Evolutionary conservation across 2,329 filamentous ascomycete genomes (phyloP), one percentile per base, ranked within the genome.

Genomic region (Bipolaris bicolor): DNA sequence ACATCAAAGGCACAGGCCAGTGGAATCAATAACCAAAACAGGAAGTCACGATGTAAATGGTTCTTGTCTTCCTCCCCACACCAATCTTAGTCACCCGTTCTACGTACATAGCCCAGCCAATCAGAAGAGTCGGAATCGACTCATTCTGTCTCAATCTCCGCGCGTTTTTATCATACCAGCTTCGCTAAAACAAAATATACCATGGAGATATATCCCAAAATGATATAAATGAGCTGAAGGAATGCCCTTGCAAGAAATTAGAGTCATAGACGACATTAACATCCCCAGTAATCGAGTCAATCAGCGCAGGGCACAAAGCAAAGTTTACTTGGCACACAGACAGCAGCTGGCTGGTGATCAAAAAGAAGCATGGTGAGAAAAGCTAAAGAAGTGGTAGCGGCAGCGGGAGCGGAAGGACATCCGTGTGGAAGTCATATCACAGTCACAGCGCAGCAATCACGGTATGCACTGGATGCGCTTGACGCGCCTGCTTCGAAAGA

Each of bases 401-500:
- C 50, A 9, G 34, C 58, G 1, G 37, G 41, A 7, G 55, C 62
- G 2, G 67, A 71, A 18, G 65, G 66, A 31, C 66, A 70, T 57
- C 60, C 58, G 4, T 68, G 68, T 5, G 67, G 67, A 7, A 66
- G 64, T 0, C 60, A 73, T 49, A 72, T 77, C 29, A 61, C 61
- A 3, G 73, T 78, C 3, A 76, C 73, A n/a, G 70, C 69, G 41
- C 76, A 78, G 58, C 76, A 77, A 55, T 75, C 72, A 15, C 64
- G 76, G 18, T 77, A 75, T 56, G 70, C 73, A n/a, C 57, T 75
- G 2, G 76, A 78, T 54, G 71, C 73, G 9, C 58, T 78, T 3
- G 73, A 77, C 63, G 73, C 74, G 9, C 76, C 76, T 1, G 70
- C 72, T 11, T 73, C 72, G 1, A 77, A 76, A 61, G 76, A 78